These are phyloP conservation scores for Endotrypanum monterogeii DNA, from an alignment of 208 protist species.

Conservation along the genomic window DNA sequence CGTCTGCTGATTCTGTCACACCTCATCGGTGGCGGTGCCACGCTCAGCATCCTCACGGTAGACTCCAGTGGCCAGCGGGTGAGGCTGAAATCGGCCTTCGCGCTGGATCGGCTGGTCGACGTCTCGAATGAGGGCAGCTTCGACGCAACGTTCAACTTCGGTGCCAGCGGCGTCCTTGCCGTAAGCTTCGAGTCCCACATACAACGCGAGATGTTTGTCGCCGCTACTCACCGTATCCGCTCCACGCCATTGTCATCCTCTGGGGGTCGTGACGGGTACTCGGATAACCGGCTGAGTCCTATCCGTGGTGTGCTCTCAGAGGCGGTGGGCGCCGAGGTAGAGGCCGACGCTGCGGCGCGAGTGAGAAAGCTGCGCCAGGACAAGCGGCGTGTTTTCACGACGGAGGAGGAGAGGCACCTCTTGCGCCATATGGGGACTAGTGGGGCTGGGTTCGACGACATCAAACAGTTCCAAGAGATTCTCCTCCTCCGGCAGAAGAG, in stretches of 20 bases:
- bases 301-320: slow-evolving; percentile 73
- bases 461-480: slow-evolving; percentile 63
- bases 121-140: slow-evolving; percentile 75
- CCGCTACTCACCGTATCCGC: slow-evolving; percentile 58
- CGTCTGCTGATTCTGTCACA: slow-evolving; percentile 62
- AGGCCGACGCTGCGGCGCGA: slow-evolving; percentile 72
- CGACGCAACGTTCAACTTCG: slow-evolving; percentile 88
- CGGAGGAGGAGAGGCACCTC: slow-evolving; percentile 75
- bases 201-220: slow-evolving; percentile 89
- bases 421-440: slow-evolving; percentile 54
- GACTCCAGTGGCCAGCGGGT: slow-evolving; percentile 34
- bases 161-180: slow-evolving; percentile 75
- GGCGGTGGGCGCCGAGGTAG: slow-evolving; percentile 52
- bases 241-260: slow-evolving; percentile 15
- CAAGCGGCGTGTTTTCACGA: slow-evolving; percentile 62
- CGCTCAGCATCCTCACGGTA: slow-evolving; percentile 46
- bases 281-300: slow-evolving; percentile 19
- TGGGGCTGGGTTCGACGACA: slow-evolving; percentile 72
- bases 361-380: slow-evolving; percentile 73
- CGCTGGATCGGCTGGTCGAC: slow-evolving; percentile 69
- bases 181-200: slow-evolving; percentile 89
- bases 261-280: slow-evolving; percentile 10
- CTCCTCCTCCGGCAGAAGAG: slow-evolving; percentile 72
- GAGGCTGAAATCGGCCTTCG: slow-evolving; percentile 76
- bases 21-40: slow-evolving; percentile 35